phyloP scores from a whole-genome alignment of 441 rosid genomes.

The Sinapis alba region DNA sequence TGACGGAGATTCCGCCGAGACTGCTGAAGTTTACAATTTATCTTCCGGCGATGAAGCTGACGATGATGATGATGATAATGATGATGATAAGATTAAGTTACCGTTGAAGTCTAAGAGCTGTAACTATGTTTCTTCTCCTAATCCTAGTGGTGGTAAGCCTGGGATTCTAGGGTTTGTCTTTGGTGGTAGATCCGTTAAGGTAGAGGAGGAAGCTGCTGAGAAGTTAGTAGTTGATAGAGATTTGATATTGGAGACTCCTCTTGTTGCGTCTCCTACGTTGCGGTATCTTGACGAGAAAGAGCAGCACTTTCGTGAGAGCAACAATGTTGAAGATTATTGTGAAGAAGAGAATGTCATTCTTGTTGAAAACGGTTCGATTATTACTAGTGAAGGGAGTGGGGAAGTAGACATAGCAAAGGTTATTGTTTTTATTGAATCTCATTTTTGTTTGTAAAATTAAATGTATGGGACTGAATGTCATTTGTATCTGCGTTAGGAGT shows the following conservation, averaged over 20 bases:
- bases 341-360: conserved; percentile 45
- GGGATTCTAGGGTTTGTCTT: conserved; percentile 74
- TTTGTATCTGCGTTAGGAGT: conserved; percentile 32
- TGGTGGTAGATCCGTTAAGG: conserved; percentile 57
- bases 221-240: conserved; percentile 38
- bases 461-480: conserved; percentile 31
- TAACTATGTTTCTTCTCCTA: no score
- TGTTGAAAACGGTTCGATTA: conserved; percentile 16
- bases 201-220: conserved; percentile 31
- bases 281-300: conserved; percentile 37
- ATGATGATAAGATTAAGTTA: conserved; percentile 38
- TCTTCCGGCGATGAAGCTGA: conserved; percentile 69
- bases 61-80: conserved; percentile 28
- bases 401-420: conserved; percentile 52
- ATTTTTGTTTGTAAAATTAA: neutral
- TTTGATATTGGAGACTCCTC: conserved; percentile 33
- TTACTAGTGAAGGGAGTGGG: conserved; percentile 43
- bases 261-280: conserved; percentile 46
- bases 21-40: conserved; percentile 40
- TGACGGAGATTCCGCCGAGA: conserved; percentile 50
- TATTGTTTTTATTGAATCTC: conserved; percentile 1
- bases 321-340: conserved; percentile 30
- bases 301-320: conserved; percentile 35
- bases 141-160: no score
- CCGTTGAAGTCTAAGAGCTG: conserved; percentile 58